Base-by-base conservation (phyloP, 768 basidiomycete species). In the Boletus rubroflammeus region DNA sequence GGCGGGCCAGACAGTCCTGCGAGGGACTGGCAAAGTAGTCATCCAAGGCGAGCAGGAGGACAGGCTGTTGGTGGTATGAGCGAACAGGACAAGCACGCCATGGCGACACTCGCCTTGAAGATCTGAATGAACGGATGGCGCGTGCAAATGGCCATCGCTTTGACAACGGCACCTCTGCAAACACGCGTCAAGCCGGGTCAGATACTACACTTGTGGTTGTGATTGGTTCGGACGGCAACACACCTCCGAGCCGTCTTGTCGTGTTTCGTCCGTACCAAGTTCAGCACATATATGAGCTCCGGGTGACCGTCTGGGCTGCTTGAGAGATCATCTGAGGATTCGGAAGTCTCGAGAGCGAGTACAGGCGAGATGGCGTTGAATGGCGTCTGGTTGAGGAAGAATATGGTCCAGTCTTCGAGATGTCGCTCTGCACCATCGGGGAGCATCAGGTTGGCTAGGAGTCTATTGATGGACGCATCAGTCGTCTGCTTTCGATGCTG, bases 391-490 rank as follows among this genome's bases (percentile, higher is more conserved):
- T 98, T 98, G 53, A 99, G 81, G 71, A 96, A 97, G 79, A 99
- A 99, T 41, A 98, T 85, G 6, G 97, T 98, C 95, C 95, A 98
- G 72, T 98, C 97, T 68, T 96, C 93, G 23, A 88, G 74, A 57
- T 96, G 90, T 47, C 88, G 84, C 73, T 99, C 96, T 29, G 94
- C 97, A 6, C 97, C 97, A 70, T 99, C 97, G 11, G 97, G 97
- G 21, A 99, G 81, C 97, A 99, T 99, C 56, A 96, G 81, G 75
- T 96, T 96, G 4, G 97, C 97, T 5, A 99, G 79, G 17, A 95
- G 81, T 52, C 95, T 98, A 53, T 36, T 2, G 52, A n/a, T 28
- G 26, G 36, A 19, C 0, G n/a, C 3, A 28, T 61, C 25, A 65
- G 56, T 34, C 47, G 51, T 10, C 38, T 31, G 38, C 43, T 23